These are phyloP conservation scores for Gracilariopsis chorda DNA, from an alignment of 23 red algal species.

Conservation along the genomic window DNA sequence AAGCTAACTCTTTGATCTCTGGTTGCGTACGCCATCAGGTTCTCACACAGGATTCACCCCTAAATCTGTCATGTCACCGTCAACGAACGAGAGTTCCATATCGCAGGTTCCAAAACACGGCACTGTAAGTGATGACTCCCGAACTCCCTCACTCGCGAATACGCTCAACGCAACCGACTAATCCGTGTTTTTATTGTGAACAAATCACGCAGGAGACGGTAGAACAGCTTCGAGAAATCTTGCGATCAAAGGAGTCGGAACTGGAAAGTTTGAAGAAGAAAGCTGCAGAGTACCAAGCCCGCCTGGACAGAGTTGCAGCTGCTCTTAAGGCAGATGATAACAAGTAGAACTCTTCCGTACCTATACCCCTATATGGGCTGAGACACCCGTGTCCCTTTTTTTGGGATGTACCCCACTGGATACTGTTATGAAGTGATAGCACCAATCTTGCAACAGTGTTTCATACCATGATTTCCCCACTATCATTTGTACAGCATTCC, in stretches of 20 bases:
- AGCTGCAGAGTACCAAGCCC: conserved; percentile 3
- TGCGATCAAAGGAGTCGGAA: conserved; percentile 9
- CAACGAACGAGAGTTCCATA: background rate
- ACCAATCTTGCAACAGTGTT: no score
- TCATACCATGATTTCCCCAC: no score
- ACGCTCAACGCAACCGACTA: background rate
- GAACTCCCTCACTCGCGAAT: background rate
- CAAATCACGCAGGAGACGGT: background rate
- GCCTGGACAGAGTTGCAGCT: background rate
- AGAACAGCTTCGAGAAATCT: background rate
- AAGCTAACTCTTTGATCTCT: no score
- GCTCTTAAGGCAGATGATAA: background rate
- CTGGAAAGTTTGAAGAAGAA: background rate
- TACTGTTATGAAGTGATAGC: no score
- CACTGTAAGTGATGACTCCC: background rate
- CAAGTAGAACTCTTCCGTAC: background rate
- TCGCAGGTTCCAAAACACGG: background rate
- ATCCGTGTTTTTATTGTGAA: background rate
- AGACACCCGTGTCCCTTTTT: no score
- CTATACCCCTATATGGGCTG: no score
- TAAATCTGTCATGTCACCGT: background rate
- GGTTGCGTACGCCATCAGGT: background rate
- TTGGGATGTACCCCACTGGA: no score
- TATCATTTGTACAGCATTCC: no score
- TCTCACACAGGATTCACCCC: background rate